Evolutionary conservation across 139 green algal species (phyloP), one percentile per base, ranked within the genome.

Genomic region (Coccomyxa sp.): DNA sequence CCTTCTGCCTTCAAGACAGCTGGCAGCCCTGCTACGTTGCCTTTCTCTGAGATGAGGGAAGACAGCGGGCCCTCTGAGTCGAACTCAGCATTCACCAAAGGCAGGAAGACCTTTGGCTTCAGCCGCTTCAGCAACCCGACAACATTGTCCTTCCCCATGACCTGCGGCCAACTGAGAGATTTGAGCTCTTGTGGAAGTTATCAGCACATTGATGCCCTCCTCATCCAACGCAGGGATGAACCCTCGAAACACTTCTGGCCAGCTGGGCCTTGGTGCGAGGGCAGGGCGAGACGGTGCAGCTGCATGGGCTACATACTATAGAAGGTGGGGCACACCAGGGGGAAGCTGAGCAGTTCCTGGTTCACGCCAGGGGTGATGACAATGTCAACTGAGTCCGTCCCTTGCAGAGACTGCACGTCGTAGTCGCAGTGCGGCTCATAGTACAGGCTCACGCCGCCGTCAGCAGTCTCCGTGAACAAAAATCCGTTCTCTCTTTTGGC

Each of bases 371-470:
- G 91, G 36, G 77, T 87, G 37, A 95, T 82, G n/a, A 92, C 86
- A 40, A 89, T 81, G 54, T 94, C 90, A 31, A 92, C 89, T 18
- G 35, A 68, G 27, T 79, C 86, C 27, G 83, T 35, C 2, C 27
- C 55, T 0, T 31, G 36, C 69, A 93, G 74, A 7, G 75, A 82
- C 2, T 22, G 35, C 9, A 79, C 64, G 14, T 82, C 76, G 68
- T 88, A 92, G 83, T 95, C 91, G 71, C 84, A 90, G 78, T 94
- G 90, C 1, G 88, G 86, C 84, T 95, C 91, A 54, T 91, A 95
- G 84, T 93, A 95, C 16, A 94, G n/a, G 55, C 68, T 16, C 24
- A 79, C 38, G 54, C 85, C 78, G 22, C 72, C 68, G 35, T 75
- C 8, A 39, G 75, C 34, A 18, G 55, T 78, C 80, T 94, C 90